Conservation (phyloP, 306 rosid species). For the Carpinus viminea region DNA sequence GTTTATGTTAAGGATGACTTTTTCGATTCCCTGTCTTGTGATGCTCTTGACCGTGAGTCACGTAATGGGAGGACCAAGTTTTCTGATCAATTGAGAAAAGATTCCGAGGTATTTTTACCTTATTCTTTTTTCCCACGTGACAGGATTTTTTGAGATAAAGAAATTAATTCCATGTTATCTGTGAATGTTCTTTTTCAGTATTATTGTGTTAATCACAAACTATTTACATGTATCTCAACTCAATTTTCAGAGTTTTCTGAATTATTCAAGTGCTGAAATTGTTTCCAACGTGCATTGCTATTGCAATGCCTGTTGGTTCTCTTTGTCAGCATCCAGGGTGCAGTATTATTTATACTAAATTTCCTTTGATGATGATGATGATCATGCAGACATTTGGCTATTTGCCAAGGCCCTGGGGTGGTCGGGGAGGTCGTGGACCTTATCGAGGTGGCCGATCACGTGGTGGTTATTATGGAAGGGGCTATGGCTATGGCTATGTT, state of each 20-base stretch:
- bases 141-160: too few species aligned
- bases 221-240: not conserved
- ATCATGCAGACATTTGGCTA: constrained; percentile 55
- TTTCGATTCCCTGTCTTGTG: constrained; percentile 51
- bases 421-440: constrained; percentile 49
- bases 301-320: not conserved
- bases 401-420: constrained; percentile 45
- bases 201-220: not conserved
- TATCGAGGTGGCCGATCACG: constrained; percentile 46
- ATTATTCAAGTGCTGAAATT: not conserved
- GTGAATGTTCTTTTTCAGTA: not conserved
- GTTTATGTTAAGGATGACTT: constrained; percentile 56
- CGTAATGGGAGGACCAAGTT: constrained; percentile 52
- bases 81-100: constrained; percentile 53
- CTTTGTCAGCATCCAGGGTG: not conserved
- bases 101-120: constrained; percentile 42
- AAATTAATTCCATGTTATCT: not conserved
- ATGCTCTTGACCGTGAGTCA: constrained; percentile 30
- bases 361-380: not conserved
- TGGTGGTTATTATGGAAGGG: constrained; percentile 55
- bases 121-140: not conserved
- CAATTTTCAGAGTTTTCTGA: not conserved
- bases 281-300: not conserved
- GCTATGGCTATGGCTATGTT: constrained; percentile 34
- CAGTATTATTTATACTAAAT: not conserved